These are phyloP conservation scores for Kwoniella dendrophila DNA, from an alignment of 768 basidiomycete species.

Conservation along the genomic window DNA sequence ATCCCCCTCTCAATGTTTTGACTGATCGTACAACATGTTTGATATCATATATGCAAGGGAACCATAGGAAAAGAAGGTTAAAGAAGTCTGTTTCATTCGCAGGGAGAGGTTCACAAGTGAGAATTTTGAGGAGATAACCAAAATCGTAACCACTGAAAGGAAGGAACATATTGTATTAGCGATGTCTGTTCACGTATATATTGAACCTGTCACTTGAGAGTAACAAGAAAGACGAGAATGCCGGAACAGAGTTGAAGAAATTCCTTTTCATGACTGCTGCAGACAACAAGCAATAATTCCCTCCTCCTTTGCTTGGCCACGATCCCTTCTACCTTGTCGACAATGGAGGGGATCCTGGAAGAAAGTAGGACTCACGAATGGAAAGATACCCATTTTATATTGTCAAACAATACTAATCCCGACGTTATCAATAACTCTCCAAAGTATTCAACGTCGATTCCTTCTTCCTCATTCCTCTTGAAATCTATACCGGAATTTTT, in stretches of 20 bases:
- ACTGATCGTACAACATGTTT: slow-evolving; percentile 89
- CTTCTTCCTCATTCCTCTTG: slow-evolving; percentile 85
- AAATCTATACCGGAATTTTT: slow-evolving; percentile 97
- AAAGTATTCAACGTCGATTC: slow-evolving; percentile 90
- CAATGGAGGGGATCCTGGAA: background rate
- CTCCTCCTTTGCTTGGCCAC: too few relatives aligned
- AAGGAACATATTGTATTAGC: background rate
- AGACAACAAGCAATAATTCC: too few relatives aligned
- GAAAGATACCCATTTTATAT: slow-evolving; percentile 96
- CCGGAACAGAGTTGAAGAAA: background rate
- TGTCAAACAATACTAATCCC: slow-evolving; percentile 82
- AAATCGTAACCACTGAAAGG: slow-evolving; percentile 91
- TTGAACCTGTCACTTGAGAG: too few relatives aligned
- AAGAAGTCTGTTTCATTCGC: slow-evolving; percentile 89
- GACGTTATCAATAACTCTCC: slow-evolving; percentile 96
- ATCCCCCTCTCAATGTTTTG: slow-evolving; percentile 78
- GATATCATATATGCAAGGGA: slow-evolving; percentile 95
- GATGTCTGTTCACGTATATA: background rate
- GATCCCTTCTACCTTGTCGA: background rate
- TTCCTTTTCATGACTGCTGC: too few relatives aligned
- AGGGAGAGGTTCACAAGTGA: slow-evolving; percentile 77
- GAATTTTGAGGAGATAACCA: slow-evolving; percentile 93
- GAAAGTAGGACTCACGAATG: slow-evolving; percentile 71
- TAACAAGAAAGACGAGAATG: too few relatives aligned
- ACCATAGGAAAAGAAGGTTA: slow-evolving; percentile 82